Base-by-base conservation (phyloP, 257 asterid genomes). In the Plantago major region DNA sequence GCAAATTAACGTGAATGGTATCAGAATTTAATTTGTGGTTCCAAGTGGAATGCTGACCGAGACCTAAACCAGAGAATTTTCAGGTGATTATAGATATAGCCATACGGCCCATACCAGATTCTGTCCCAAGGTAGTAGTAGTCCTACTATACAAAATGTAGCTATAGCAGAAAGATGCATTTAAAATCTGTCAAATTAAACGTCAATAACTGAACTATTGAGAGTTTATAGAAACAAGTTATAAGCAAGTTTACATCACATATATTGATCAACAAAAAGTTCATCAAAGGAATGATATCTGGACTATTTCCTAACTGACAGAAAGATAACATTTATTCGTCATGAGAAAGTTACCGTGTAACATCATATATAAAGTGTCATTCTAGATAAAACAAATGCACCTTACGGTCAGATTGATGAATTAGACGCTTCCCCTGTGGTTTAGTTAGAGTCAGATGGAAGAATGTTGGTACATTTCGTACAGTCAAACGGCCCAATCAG, bases 401-500 rank as follows among this genome's bases (percentile, higher is more conserved):
- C 60, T 62, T 67, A 63, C 72, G 71, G 64, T 61, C 38, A 56
- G 48, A 72, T 22, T n/a, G 69, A 71, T 16, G 70, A 65, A 69
- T 62, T 68, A 63, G 26, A 50, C 56, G 28, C 75, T 53, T 69
- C 71, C 87, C 79, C 69, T 46, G 58, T 69, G 66, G 40, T 46
- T 62, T 65, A 76, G 71, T 59, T 71, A 54, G 79, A 65, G 54
- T 78, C 82, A 13, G 79, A 70, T 44, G 81, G 82, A 52, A 19
- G 61, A 62, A 42, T 59, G 72, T 68, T 76, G 72, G 74, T 71
- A 79, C 58, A 77, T 79, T 90, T 90, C 63, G 98, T 90, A 67
- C 98, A 90, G 79, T 90, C 98, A 64, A 62, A 85, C 44, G 98
- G 98, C 46, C 96, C 96, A 17, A 88, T 78, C 63, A 78, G 73